Evolutionary conservation across 2,329 filamentous ascomycete species (phyloP).

Genomic region (Penicillium sp.): DNA sequence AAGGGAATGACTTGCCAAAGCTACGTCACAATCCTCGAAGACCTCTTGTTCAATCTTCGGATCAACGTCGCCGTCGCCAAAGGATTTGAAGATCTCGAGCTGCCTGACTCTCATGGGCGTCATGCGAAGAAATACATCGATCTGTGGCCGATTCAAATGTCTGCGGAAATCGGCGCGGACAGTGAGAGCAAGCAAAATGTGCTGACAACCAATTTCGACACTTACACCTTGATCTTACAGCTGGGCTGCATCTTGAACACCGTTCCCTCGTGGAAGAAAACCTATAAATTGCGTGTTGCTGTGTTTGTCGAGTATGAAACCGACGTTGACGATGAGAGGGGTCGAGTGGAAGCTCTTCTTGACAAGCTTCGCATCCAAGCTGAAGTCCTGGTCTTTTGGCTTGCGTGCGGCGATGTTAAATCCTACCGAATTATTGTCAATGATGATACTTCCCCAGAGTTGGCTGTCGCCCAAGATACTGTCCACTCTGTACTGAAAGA

Average conservation of each 20-base stretch:
- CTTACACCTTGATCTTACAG: slow-evolving; percentile 84
- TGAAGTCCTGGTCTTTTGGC: slow-evolving; percentile 77
- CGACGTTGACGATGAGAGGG: slow-evolving; percentile 78
- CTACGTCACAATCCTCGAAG: slow-evolving; percentile 82
- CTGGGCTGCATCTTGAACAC: slow-evolving; percentile 82
- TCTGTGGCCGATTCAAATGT: slow-evolving; percentile 93
- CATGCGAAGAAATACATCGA: slow-evolving; percentile 79
- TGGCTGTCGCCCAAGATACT: slow-evolving; percentile 60
- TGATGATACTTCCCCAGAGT: slow-evolving; percentile 57
- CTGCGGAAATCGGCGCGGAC: slow-evolving; percentile 73
- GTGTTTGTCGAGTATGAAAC: slow-evolving; percentile 89
- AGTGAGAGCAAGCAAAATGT: slow-evolving; percentile 66
- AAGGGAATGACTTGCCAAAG: slow-evolving; percentile 69
- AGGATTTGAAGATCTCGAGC: slow-evolving; percentile 75
- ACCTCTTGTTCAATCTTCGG: slow-evolving; percentile 74
- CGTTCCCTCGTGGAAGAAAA: slow-evolving; percentile 76
- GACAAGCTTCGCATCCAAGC: slow-evolving; percentile 83
- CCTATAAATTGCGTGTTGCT: slow-evolving; percentile 72
- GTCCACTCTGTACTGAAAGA: slow-evolving; percentile 69
- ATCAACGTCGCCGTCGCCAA: slow-evolving; percentile 85
- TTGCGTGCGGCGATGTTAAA: slow-evolving; percentile 71
- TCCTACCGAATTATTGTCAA: slow-evolving; percentile 81
- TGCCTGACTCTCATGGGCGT: slow-evolving; percentile 62
- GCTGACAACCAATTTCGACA: slow-evolving; percentile 87
- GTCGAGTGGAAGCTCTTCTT: slow-evolving; percentile 71